These are phyloP conservation scores for Sarcomyxa edulis DNA, from an alignment of 768 basidiomycete species.

Conservation along the genomic window DNA sequence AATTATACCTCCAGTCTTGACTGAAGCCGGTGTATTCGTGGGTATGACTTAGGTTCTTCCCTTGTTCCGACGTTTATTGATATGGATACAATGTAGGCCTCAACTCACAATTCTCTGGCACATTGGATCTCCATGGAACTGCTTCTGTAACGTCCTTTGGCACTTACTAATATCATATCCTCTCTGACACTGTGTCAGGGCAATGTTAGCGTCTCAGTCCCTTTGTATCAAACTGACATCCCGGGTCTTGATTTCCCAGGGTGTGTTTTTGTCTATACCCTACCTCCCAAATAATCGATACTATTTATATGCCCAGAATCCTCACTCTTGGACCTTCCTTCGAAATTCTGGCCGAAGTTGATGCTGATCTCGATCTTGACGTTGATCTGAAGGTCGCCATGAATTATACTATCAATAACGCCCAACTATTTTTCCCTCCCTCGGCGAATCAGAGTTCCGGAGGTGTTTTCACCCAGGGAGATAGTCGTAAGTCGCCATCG, in stretches of 20 bases:
- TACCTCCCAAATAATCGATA: neutral
- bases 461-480: conserved; percentile 19
- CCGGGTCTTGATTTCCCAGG: conserved; percentile 27
- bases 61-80: neutral
- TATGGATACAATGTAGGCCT: conserved; percentile 14
- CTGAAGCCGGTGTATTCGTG: conserved; percentile 21
- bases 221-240: conserved; percentile 25
- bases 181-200: conserved; percentile 13
- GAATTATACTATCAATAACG: conserved; percentile 22
- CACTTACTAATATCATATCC: no score
- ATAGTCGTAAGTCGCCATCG: conserved; percentile 22
- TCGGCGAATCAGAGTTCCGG: conserved; percentile 14
- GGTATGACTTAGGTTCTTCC: conserved; percentile 8
- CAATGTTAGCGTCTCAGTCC: conserved; percentile 20
- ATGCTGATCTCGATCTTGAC: conserved; percentile 24
- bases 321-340: conserved; percentile 36
- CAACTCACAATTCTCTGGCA: conserved; percentile 22
- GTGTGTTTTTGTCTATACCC: conserved; percentile 11
- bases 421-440: conserved; percentile 34
- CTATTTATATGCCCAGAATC: conserved; percentile 18
- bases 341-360: conserved; percentile 23
- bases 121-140: conserved; percentile 18
- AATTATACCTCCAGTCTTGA: conserved; percentile 25
- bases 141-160: conserved; percentile 14
- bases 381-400: conserved; percentile 26